phyloP scores from a whole-genome alignment of 495 filamentous ascomycete species.

The Evansstolkia leycettana region DNA sequence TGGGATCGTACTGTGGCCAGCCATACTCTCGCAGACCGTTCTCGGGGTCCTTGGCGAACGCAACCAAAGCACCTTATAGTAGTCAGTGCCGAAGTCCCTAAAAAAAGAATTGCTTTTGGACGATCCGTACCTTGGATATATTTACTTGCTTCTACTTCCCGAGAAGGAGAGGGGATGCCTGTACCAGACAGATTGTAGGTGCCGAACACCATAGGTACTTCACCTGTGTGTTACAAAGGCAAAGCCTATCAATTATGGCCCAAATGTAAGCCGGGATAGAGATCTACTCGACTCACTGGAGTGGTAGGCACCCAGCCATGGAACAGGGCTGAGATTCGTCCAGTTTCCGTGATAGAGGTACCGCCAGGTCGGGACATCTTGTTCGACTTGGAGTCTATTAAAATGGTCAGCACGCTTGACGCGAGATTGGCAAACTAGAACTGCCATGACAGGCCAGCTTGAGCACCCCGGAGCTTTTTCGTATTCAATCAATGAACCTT shows the following conservation, averaged over 20 bases:
- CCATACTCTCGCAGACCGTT: slow-evolving; percentile 22
- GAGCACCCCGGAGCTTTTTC: no score
- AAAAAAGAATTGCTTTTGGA: not conserved
- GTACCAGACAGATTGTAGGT: slow-evolving; percentile 8
- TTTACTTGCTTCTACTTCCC: slow-evolving; percentile 4
- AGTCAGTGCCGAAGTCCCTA: slow-evolving; percentile 3
- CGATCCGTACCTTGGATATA: slow-evolving; percentile 11
- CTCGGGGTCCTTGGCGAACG: slow-evolving; percentile 34
- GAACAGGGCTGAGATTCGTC: slow-evolving; percentile 24
- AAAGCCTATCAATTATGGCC: no score
- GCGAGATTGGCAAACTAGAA: no score
- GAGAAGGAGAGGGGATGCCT: not conserved
- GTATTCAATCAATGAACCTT: no score
- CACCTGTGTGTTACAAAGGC: no score
- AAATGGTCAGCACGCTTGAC: no score
- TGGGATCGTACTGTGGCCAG: slow-evolving; percentile 18
- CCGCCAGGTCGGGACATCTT: slow-evolving; percentile 29
- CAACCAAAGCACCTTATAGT: slow-evolving; percentile 30
- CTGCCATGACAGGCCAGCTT: no score
- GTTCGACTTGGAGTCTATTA: slow-evolving; percentile 4
- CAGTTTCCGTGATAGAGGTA: slow-evolving; percentile 40
- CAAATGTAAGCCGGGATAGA: no score
- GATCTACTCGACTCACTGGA: slow-evolving; percentile 9
- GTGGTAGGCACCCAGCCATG: slow-evolving; percentile 42
- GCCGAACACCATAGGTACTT: slow-evolving; percentile 36